These are phyloP conservation scores for Clavispora carvajalis DNA, from an alignment of 805 yeast species.

Conservation along the genomic window DNA sequence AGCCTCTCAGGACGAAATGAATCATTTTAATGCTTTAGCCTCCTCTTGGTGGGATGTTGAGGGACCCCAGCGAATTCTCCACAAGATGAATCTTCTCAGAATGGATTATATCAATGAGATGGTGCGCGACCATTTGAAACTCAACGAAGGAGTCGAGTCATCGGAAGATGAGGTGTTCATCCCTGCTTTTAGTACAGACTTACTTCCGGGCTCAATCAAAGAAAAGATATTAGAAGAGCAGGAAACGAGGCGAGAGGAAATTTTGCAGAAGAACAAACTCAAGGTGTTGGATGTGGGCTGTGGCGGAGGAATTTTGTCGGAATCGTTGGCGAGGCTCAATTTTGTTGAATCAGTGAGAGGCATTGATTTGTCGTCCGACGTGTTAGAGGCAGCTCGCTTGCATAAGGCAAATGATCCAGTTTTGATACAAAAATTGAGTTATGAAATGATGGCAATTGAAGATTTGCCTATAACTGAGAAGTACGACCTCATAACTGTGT, in stretches of 20 bases:
- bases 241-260: conserved; percentile 38
- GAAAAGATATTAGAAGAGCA: conserved; percentile 46
- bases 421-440: conserved; percentile 50
- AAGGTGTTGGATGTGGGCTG: conserved; percentile 86
- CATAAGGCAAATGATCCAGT: conserved; percentile 68
- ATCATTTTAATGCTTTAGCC: conserved; percentile 83
- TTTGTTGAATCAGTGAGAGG: conserved; percentile 65
- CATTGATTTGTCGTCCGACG: conserved; percentile 81
- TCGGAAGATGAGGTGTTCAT: conserved; percentile 51
- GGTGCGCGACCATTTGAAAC: conserved; percentile 38
- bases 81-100: conserved; percentile 87
- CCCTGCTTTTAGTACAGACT: conserved; percentile 70
- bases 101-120: conserved; percentile 79
- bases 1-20: conserved; percentile 58
- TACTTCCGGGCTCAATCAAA: conserved; percentile 57
- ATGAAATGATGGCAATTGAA: conserved; percentile 61
- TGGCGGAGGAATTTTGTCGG: conserved; percentile 95
- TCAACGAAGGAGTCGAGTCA: conserved; percentile 29
- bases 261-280: conserved; percentile 33
- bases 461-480: conserved; percentile 40
- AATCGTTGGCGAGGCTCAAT: conserved; percentile 74
- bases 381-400: conserved; percentile 67
- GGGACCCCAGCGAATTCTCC: conserved; percentile 91
- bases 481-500: conserved; percentile 80
- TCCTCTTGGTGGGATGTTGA: conserved; percentile 97